Evolutionary conservation across 371 early-diverging fungal species (phyloP).

Genomic region (Zychaea mexicana): DNA sequence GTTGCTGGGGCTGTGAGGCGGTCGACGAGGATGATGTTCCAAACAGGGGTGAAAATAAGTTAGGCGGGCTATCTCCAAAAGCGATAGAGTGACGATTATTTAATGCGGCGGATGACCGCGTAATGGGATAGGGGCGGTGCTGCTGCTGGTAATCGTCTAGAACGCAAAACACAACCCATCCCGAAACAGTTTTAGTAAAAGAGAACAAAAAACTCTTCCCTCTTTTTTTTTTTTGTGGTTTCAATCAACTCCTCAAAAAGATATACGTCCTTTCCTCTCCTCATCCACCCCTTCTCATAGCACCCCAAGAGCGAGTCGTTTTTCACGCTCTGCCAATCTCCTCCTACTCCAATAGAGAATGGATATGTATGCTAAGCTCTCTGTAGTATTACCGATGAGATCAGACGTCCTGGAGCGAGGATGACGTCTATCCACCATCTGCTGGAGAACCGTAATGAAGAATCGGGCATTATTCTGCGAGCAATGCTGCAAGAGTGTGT

Average conservation of each 20-base stretch:
- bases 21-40: background rate
- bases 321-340: background rate
- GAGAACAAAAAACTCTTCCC: no score
- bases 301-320: no score
- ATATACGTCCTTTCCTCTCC: background rate
- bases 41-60: background rate
- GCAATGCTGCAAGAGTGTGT: constrained; percentile 84
- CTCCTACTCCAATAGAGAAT: no score
- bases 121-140: background rate
- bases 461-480: constrained; percentile 89
- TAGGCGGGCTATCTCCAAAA: constrained; percentile 1
- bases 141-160: background rate
- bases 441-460: constrained; percentile 86
- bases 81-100: constrained; percentile 4
- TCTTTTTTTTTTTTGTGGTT: background rate
- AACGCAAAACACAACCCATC: background rate
- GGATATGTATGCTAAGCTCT: no score
- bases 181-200: background rate
- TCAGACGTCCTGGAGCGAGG: constrained; percentile 55
- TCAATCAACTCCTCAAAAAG: background rate
- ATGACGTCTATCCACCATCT: constrained; percentile 78
- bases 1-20: background rate
- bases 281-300: no score
- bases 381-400: background rate
- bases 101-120: background rate